Evolutionary conservation across 1,284 basidiomycete genomes (phyloP).

Genomic region (Wolfiporia cocos): DNA sequence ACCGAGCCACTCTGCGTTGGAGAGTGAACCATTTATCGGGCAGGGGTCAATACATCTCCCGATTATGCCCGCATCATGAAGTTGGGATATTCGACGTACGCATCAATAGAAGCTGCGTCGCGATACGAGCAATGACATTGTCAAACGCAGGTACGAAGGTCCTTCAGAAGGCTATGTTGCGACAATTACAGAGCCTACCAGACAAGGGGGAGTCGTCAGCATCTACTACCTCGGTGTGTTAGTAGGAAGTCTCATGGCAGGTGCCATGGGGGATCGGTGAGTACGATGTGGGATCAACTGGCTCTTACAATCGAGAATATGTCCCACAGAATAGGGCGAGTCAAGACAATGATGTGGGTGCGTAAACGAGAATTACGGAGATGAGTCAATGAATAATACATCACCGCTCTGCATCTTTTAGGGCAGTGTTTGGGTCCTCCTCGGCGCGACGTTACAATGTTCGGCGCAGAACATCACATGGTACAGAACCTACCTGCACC

Average conservation of each 20-base stretch:
- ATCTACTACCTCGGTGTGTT: conserved; percentile 45
- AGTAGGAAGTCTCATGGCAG: conserved; percentile 42
- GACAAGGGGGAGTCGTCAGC: conserved; percentile 48
- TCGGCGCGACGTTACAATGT: conserved; percentile 44
- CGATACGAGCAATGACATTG: conserved; percentile 7
- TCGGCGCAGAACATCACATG: conserved; percentile 44
- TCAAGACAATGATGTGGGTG: conserved; percentile 38
- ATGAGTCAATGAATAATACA: no score
- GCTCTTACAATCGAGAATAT: no score
- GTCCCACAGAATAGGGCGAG: conserved; percentile 31
- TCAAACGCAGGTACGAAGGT: conserved; percentile 29
- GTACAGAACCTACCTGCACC: conserved; percentile 14
- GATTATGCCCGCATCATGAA: conserved; percentile 41
- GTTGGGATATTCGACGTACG: conserved; percentile 32
- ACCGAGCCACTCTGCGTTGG: background rate
- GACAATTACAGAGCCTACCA: conserved; percentile 40
- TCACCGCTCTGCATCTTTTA: no score
- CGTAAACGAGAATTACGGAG: no score
- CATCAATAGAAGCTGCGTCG: background rate
- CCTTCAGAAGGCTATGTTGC: conserved; percentile 39
- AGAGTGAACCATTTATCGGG: background rate
- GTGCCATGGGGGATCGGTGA: conserved; percentile 33
- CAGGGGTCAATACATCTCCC: conserved; percentile 40
- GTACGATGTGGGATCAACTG: background rate
- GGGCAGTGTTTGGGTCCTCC: conserved; percentile 36